Conservation (phyloP, 2,329 filamentous ascomycete genomes). For the Fusarium siculi region DNA sequence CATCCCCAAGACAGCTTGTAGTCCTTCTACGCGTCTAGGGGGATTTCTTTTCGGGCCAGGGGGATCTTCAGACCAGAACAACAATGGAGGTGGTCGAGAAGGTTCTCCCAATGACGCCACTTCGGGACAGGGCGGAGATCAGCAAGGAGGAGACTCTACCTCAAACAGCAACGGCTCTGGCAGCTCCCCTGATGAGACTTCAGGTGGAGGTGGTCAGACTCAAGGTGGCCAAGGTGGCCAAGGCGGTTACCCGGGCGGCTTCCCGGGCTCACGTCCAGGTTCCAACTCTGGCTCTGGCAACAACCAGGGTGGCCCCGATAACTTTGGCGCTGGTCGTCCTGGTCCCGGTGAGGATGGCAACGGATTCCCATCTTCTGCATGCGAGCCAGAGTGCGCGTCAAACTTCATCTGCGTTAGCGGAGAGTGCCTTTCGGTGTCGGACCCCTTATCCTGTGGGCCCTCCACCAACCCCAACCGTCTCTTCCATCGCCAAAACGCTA, state of each 20-base stretch:
- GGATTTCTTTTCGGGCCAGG: not conserved
- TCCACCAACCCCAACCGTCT: not conserved
- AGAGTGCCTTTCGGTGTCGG: slow-evolving; percentile 2
- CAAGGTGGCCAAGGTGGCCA: not conserved
- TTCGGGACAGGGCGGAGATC: not conserved
- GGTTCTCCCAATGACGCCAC: not conserved
- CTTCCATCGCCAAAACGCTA: slow-evolving; percentile 7
- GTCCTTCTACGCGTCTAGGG: not conserved
- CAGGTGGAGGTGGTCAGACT: not conserved
- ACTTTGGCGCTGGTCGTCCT: not conserved
- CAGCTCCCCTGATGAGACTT: not conserved
- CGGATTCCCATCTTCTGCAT: not conserved
- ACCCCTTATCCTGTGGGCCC: slow-evolving; percentile 7
- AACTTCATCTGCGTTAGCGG: slow-evolving; percentile 12
- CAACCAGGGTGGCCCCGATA: not conserved
- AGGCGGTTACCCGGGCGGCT: not conserved
- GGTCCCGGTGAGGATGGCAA: not conserved
- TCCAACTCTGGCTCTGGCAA: not conserved
- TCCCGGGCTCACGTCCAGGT: not conserved
- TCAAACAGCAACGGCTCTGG: not conserved
- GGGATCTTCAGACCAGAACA: not conserved
- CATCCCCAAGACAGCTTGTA: not conserved
- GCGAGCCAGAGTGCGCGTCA: not conserved
- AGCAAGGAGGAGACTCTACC: not conserved
- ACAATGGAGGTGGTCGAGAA: not conserved